Evolutionary conservation across 495 filamentous ascomycete species (phyloP).

Genomic region (Lasiosphaeris hirsuta): DNA sequence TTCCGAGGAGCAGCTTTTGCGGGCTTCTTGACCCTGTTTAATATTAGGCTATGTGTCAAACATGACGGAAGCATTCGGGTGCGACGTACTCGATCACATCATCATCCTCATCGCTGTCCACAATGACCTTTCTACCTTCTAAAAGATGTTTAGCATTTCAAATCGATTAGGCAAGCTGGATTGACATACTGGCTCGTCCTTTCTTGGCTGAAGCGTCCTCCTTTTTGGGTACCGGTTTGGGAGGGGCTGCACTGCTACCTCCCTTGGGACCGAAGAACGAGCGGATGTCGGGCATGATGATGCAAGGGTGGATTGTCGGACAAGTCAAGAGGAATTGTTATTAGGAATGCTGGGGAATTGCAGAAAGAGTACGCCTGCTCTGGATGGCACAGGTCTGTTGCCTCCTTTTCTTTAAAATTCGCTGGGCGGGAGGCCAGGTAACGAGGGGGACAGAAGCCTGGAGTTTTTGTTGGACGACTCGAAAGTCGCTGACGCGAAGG

Average conservation of each 20-base stretch:
- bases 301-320: background rate
- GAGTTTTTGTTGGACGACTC: background rate
- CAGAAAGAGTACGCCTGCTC: background rate
- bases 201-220: constrained; percentile 44
- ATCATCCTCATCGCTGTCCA: constrained; percentile 74
- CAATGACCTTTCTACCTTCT: constrained; percentile 69
- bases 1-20: constrained; percentile 39
- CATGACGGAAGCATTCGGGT: background rate
- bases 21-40: constrained; percentile 38
- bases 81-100: constrained; percentile 40
- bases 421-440: constrained; percentile 2
- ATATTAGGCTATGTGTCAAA: background rate
- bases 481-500: background rate
- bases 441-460: background rate
- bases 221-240: constrained; percentile 50
- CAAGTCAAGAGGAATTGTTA: background rate
- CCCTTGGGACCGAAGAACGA: constrained; percentile 71
- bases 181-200: constrained; percentile 35
- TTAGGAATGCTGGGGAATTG: background rate
- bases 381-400: no score
- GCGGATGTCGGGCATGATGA: constrained; percentile 73
- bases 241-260: constrained; percentile 29
- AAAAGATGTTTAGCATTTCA: constrained; percentile 22
- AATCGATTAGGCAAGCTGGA: background rate
- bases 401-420: background rate